Evolutionary conservation across 192 early-diverging fungal genomes (phyloP), one percentile per base, ranked within the genome.

Genomic region (Helicostylum pulchrum): DNA sequence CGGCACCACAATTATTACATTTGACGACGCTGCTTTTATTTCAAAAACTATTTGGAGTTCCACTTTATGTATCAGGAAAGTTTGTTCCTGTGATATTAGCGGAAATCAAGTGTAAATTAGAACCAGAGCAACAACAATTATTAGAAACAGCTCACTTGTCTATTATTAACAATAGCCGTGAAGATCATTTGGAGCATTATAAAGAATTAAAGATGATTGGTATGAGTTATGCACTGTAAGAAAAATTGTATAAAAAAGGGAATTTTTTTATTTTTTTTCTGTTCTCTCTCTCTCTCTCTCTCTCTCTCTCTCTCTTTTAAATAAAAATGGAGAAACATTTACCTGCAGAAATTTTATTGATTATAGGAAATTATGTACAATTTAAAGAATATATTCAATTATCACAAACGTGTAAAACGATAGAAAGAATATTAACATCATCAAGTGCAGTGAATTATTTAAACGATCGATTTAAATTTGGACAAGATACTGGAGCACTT

Each of bases 331-430:
- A 36, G 3, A 55, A 17, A 7, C 7, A 20, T 10, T 17, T 56
- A 20, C 54, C 54, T 9, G 54, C 54, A 19, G 54, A 56, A 36
- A 30, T 56, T 56, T 15, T 56, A 9, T 19, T 56, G n/a, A 14
- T 36, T 11, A 7, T 56, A 4, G 54, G 54, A 34, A 56, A 34
- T 10, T 39, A 39, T 20, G 9, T 56, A 39, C 34, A 8, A 8
- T 36, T 56, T 36, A 56, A 34, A 17, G n/a, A 56, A 19, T 56
- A 56, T 39, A 56, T 56, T 32, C 31, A 56, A 34, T 30, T 56
- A 9, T 30, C 54, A 4, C 31, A 56, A 17, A 56, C 34, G 19
- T 56, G 31, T 19, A 30, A 34, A 19, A 56, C n/a, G 19, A 30
- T 56, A 8, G 17, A 56, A n/a, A 7, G 34, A 34, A 17, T 39